Base-by-base conservation (phyloP, 768 basidiomycete genomes). In the Leccinellum rugosiceps region DNA sequence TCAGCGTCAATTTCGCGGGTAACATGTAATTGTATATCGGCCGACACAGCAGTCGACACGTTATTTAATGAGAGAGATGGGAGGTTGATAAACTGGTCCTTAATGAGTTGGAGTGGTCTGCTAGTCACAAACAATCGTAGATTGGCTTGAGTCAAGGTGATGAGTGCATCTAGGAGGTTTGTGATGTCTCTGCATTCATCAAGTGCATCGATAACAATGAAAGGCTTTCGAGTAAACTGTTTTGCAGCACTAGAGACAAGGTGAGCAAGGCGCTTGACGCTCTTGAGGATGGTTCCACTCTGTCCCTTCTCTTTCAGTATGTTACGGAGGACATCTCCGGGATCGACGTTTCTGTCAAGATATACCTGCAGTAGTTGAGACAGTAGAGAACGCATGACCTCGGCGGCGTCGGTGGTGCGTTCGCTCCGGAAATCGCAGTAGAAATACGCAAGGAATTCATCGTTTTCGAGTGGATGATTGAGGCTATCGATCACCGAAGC, bases 101-200 rank as follows among this genome's bases (percentile, higher is more conserved):
- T 60, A 46, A 64, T 60, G 9, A 58, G 34, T 28, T 50, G 43
- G 4, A 58, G 51, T 3, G 56, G 51, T 15, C 63, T 47, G 31
- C 63, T 64, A 34, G 55, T 63, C 10, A 56, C 21, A 8, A 63
- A 56, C 3, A 64, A 26, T 8, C 55, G 59, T 8, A 64, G 9
- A 4, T 35, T 17, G 2, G 47, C 48, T 6, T 46, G 46, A 1
- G 35, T 32, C 56, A 62, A 6, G 7, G 28, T 43, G 1, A 3
- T 3, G 3, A 65, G 23, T 4, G 38, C 60, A 21, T 38, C 21
- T 0, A 65, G 50, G 14, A 62, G 53, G 0, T 31, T 19, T 17
- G 54, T 34, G 5, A 58, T 2, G 8, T 62, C 49, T 21, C 26
- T 35, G 48, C 65, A 65, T 48, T 65, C 64, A 17, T 66, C 65